phyloP scores from a whole-genome alignment of 1,284 basidiomycete species.

The Mycena sp. region DNA sequence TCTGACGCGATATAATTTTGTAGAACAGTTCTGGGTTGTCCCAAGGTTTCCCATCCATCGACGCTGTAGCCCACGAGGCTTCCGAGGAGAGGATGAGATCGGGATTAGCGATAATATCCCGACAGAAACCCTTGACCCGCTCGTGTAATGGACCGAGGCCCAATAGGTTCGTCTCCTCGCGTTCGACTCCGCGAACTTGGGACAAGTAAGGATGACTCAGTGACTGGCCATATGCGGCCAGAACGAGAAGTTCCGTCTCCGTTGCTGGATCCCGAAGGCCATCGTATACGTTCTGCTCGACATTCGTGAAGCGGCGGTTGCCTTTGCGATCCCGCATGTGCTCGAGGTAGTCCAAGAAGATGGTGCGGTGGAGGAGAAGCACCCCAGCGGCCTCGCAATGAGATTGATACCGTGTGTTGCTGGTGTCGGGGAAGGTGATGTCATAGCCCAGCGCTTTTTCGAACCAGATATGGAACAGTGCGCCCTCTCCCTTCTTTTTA shows the following conservation, averaged over 20 bases:
- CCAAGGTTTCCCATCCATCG: conserved; percentile 4
- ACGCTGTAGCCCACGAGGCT: not conserved
- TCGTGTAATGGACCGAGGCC: not conserved
- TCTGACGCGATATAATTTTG: too few species aligned
- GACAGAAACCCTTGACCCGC: not conserved
- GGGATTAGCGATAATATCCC: not conserved
- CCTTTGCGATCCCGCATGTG: conserved; percentile 25
- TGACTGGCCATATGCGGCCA: not conserved
- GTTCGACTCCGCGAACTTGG: not conserved
- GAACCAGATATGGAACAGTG: not conserved
- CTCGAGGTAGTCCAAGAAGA: conserved; percentile 23
- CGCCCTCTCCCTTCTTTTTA: conserved; percentile 3
- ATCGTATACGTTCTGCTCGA: conserved; percentile 26
- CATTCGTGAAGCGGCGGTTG: conserved; percentile 11
- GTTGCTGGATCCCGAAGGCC: conserved; percentile 20
- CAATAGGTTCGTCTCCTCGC: not conserved
- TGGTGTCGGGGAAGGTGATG: conserved; percentile 25
- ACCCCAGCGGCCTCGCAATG: conserved; percentile 15
- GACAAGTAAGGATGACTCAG: not conserved
- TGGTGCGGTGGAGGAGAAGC: conserved; percentile 1
- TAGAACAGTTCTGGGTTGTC: not conserved
- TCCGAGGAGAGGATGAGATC: not conserved
- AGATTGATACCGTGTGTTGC: conserved; percentile 24
- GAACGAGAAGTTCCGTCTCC: conserved; percentile 5
- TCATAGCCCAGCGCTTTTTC: not conserved